These are phyloP conservation scores for Combretum micranthum DNA, from an alignment of 345 rosid genomes.

Conservation along the genomic window DNA sequence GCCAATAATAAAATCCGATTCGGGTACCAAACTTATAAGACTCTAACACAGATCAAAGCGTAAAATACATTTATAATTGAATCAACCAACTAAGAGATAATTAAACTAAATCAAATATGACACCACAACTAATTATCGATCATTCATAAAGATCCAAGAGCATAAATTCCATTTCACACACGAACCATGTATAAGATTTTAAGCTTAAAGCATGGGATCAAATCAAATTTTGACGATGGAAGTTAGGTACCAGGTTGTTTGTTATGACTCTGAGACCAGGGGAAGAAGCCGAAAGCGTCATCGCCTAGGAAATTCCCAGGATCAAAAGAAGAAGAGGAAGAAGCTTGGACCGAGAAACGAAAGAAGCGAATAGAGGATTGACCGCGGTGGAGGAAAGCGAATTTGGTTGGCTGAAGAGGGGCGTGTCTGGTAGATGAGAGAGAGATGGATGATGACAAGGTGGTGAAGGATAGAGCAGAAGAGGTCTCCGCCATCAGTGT, in stretches of 20 bases:
- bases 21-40: too few relatives aligned
- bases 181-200: too few relatives aligned
- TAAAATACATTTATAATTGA: too few relatives aligned
- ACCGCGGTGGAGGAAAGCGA: constrained; percentile 17
- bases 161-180: too few relatives aligned
- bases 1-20: too few relatives aligned
- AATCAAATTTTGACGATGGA: neutral
- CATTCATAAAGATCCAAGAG: too few relatives aligned
- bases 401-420: constrained; percentile 18
- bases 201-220: too few relatives aligned
- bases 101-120: too few relatives aligned
- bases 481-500: constrained; percentile 18
- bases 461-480: constrained; percentile 8
- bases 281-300: constrained; percentile 58
- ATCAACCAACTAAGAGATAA: too few relatives aligned
- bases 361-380: constrained; percentile 28
- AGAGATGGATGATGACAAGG: constrained; percentile 7
- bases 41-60: too few relatives aligned
- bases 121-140: too few relatives aligned
- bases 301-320: constrained; percentile 44
- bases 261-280: constrained; percentile 53
- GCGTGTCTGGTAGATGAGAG: constrained; percentile 2
- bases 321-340: constrained; percentile 22
- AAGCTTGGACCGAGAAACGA: constrained; percentile 42
- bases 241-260: constrained; percentile 20